Conservation (phyloP, 176 grass and related monocot genomes). For the Bothriochloa decipiens region DNA sequence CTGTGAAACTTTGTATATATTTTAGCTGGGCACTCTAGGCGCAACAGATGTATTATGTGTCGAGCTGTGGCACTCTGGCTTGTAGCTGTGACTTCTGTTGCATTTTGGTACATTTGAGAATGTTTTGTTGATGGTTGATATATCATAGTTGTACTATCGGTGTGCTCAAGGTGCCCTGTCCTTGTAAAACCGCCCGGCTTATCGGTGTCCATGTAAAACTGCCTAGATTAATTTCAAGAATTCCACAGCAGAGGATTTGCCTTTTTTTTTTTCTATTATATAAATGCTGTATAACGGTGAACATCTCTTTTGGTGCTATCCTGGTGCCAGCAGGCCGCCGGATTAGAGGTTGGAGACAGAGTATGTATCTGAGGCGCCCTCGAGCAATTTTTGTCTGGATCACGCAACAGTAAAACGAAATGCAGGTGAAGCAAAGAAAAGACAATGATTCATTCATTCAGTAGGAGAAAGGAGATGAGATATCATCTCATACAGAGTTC, state of each 20-base stretch:
- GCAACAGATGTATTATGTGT: no score
- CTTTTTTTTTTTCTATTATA: no score
- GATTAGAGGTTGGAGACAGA: not conserved
- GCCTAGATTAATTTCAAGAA: no score
- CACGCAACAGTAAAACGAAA: not conserved
- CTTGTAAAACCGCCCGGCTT: no score
- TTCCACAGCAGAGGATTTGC: no score
- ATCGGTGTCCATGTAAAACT: no score
- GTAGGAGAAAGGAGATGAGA: slow-evolving; percentile 2
- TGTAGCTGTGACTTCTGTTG: not conserved
- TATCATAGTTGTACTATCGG: no score
- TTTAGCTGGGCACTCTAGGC: not conserved
- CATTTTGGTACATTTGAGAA: not conserved
- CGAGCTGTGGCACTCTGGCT: not conserved
- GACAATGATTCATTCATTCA: not conserved
- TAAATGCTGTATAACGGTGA: no score
- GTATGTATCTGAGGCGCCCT: not conserved
- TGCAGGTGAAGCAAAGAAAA: slow-evolving; percentile 1
- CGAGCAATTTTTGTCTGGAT: not conserved
- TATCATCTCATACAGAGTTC: not conserved
- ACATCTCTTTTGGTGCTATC: not conserved
- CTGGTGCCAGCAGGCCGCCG: not conserved
- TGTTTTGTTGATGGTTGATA: not conserved
- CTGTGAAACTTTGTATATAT: not conserved
- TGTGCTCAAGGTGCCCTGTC: no score